phyloP scores from a whole-genome alignment of 179 eudicot species.

The Amaranthus tricolor region DNA sequence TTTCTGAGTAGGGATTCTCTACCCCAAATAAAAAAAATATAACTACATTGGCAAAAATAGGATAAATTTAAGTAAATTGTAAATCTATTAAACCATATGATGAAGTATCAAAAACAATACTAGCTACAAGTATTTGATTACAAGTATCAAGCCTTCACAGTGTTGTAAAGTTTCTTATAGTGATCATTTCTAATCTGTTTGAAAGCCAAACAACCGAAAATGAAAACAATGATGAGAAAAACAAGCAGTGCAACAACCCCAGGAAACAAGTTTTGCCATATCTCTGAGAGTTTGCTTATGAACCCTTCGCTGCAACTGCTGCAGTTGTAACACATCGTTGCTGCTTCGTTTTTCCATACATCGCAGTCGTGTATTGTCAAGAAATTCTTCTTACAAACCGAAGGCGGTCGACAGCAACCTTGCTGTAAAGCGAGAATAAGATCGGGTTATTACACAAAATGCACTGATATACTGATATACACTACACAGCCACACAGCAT shows the following conservation, averaged over 20 bases:
- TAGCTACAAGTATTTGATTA: not conserved
- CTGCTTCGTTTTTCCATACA: conserved; percentile 1
- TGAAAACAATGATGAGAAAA: conserved; percentile 1
- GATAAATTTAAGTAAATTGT: no score
- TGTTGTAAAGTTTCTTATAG: conserved; percentile 10
- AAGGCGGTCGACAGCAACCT: conserved; percentile 23
- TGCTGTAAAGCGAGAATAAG: conserved; percentile 1
- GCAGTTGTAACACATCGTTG: conserved; percentile 28
- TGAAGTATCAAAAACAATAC: not conserved
- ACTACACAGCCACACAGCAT: not conserved
- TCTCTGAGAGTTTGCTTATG: conserved; percentile 5
- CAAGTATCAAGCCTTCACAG: conserved; percentile 4
- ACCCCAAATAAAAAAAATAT: no score
- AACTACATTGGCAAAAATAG: no score
- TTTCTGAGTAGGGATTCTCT: no score
- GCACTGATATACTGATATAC: not conserved
- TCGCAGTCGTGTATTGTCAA: conserved; percentile 15
- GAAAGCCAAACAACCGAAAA: conserved; percentile 22
- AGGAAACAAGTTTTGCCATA: conserved; percentile 24
- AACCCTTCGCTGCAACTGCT: conserved; percentile 21
- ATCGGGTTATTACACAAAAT: not conserved
- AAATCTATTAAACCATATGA: no score
- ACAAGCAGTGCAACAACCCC: conserved; percentile 12
- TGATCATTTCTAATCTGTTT: conserved; percentile 19
- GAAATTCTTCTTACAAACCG: not conserved